Percentiles rank a stretch among this genome's conserved stretches.
Evolutionary conservation across 768 basidiomycete species (phyloP).

Genomic region (Trametes villosa): DNA sequence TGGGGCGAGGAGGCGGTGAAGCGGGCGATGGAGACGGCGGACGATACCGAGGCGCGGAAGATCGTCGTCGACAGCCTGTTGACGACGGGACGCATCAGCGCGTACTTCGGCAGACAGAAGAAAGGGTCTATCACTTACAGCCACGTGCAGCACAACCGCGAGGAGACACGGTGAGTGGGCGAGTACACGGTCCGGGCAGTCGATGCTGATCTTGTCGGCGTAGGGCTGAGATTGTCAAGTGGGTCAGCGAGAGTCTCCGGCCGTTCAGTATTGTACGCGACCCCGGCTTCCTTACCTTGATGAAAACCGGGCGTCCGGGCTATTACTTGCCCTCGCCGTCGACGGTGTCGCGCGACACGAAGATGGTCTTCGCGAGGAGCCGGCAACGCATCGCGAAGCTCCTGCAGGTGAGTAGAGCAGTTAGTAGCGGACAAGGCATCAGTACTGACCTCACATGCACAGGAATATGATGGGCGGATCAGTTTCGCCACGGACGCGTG

Average conservation of each 20-base stretch:
- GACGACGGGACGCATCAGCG: conserved; percentile 27
- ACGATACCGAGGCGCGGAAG: conserved; percentile 2
- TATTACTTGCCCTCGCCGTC: conserved; percentile 36
- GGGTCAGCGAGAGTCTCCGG: conserved; percentile 39
- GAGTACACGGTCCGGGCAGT: not conserved
- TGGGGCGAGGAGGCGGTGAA: conserved; percentile 36
- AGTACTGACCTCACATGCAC: not conserved
- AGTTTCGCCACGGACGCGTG: conserved; percentile 43
- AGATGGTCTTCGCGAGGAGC: conserved; percentile 30
- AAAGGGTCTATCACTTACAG: conserved; percentile 40
- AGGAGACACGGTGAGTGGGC: conserved; percentile 21
- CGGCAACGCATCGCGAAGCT: conserved; percentile 28
- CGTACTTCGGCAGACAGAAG: conserved; percentile 30
- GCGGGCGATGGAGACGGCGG: conserved; percentile 19
- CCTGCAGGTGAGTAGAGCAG: not conserved
- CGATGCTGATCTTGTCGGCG: not conserved
- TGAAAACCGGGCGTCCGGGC: conserved; percentile 35
- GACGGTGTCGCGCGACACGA: conserved; percentile 38
- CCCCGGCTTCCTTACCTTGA: conserved; percentile 35
- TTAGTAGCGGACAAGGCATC: not conserved
- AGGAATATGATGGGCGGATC: conserved; percentile 29
- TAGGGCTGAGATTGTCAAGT: conserved; percentile 39
- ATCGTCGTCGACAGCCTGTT: not conserved
- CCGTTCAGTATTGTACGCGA: conserved; percentile 44
- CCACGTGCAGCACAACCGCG: conserved; percentile 31